Evolutionary conservation across 805 yeast species (phyloP), one percentile per base, ranked within the genome.

Genomic region (Lachancea lanzarotensis): DNA sequence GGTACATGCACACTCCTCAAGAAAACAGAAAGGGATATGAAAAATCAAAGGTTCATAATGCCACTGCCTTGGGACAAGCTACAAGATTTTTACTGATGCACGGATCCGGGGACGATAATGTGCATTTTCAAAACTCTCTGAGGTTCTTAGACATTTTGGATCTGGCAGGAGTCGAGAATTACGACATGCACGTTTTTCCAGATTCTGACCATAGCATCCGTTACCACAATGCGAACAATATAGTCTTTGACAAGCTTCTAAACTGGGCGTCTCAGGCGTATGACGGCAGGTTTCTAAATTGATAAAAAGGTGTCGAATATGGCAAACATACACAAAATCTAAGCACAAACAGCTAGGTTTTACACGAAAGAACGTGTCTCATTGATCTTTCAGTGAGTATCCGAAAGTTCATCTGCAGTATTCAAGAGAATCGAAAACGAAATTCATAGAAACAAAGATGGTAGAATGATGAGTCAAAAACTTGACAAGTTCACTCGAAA

Each of bases 81-180:
- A 73, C 73, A 38, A 72, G 98, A 56, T 88, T 93, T 57, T 65
- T 93, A 49, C 61, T 93, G 31, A 87, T 91, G 87, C 98, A 91
- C 60, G 98, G 98, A 1, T 82, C 96, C 0, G 96, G 96, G 3
- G 98, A 93, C 66, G 98, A 93, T 65, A 93, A 93, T 56, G 98
- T 93, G 38, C 98, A 93, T 66, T 78, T 90, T 66, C 98, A 93
- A 62, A 87, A 93, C 67, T 77, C 91, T 36, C 71, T 88, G 48
- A 79, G 81, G 60, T 69, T 93, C 32, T 59, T 93, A 38, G 98
- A 93, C 66, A 68, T 75, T 52, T 71, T 91, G 45, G 82, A 90
- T 56, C 55, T 81, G 44, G 76, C 71, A n/a, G 75, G 74, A 2
- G 76, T 89, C n/a, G 95, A 86, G 57, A 93, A 93, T 65, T 85